Base-by-base conservation (phyloP, 257 asterid genomes). In the Solanum habrochaites region DNA sequence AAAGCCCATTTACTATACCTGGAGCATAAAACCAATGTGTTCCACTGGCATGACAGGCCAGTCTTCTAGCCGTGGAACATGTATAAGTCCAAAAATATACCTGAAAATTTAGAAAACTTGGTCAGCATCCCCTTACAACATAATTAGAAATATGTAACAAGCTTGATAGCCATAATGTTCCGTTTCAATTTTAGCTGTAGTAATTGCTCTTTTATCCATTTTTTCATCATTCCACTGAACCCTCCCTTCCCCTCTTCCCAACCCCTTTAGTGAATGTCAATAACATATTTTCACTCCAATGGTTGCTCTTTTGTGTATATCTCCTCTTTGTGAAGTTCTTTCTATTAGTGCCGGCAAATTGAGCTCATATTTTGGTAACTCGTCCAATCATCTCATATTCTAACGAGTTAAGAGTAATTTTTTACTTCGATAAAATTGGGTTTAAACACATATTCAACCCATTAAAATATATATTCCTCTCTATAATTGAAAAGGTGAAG, bases 21-120 rank as follows among this genome's bases (percentile, higher is more conserved):
- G 88, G 32, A 90, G 92, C 81, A 85, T 83, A 71, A 89, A 90
- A 87, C 92, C 92, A 39, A 89, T 90, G 88, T 70, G 92, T 78
- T 90, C 92, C 81, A 90, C 92, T 9, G 91, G 92, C 92, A 89
- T 90, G 67, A 90, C 92, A 16, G 92, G 92, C 91, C 92, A 90
- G 88, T 90, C 92, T 89, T 90, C 92, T 67, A 89, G 85, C 70
- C 91, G 88, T 8, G 92, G 91, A 71, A 89, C 92, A 40, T 89
- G 92, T 23, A 91, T 80, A 12, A 90, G 39, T 71, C 92, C 92
- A 83, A 90, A 90, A 21, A 87, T 35, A 60, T 90, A 90, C 92
- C 92, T 89, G 88, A 31, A 62, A 47, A 49, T 45, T 69, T 20
- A 23, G 35, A 35, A 47, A 43, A 84, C 27, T 8, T 39, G 21